Base-by-base conservation (phyloP, 2,329 filamentous ascomycete genomes). In the Exophiala spinifera region DNA sequence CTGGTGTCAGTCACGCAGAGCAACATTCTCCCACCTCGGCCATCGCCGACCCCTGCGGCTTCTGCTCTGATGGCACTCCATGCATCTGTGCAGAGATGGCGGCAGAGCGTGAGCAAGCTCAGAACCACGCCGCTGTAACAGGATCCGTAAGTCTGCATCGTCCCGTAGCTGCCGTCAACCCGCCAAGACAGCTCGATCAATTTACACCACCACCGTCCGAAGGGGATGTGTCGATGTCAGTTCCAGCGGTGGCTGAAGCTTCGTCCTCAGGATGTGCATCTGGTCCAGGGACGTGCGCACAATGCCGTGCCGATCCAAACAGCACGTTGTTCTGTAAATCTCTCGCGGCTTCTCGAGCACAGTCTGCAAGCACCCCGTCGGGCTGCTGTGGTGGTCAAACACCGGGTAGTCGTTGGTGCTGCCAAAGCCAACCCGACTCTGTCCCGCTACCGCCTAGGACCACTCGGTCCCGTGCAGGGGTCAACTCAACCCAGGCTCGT, bases 281-380 rank as follows among this genome's bases (percentile, higher is more conserved):
- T 49, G 88, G 87, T 0, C 89, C 89, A 0, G 89, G 89, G 8
- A 88, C 86, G 14, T 94, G 89, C 66, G 81, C 86, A 3, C 88
- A 92, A 72, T 94, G 89, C 67, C 79, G 86, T 55, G 77, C 83
- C 1, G 88, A 92, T 66, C 88, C 89, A 15, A 86, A 87, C 66
- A 89, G 88, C 2, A 89, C 87, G 1, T 81, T 91, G 34, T 94
- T 94, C 75, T 94, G 89, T 71, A 87, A 89, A 59, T 86, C 88
- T 10, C 81, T 92, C 49, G 87, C 88, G 20, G 88, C 88, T 57
- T 86, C 69, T 54, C 73, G 69, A 15, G 57, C 56, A 50, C 62
- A 50, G 49, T 55, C 45, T 17, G 37, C 21, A 69, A 83, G 82
- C 63, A 82, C 84, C 40, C 42, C 20, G 15, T 25, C 20, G 13